Base-by-base conservation (phyloP, 2,329 filamentous ascomycete genomes). In the Cladosporium colombiae region DNA sequence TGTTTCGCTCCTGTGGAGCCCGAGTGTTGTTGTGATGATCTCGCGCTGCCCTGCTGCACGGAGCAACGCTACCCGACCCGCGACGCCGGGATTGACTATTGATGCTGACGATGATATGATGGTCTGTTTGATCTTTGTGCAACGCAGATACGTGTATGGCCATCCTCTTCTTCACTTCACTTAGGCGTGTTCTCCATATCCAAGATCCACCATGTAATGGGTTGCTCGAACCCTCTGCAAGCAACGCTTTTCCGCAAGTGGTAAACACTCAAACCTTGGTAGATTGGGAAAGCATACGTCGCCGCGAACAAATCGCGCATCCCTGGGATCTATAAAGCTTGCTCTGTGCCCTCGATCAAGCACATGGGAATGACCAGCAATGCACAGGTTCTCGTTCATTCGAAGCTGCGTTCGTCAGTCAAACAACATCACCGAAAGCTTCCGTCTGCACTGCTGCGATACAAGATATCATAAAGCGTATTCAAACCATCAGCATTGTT, bases 1-100 rank as follows among this genome's bases (percentile, higher is more conserved):
- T 55, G 52, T 55, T 55, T 55, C 52, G 52, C 52, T 46, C 5
- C n/a, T 31, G 52, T 33, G 52, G 27, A 55, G 52, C 52, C 52
- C 52, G 29, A 55, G 52, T 55, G 44, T 50, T 61, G 58, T 61
- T 61, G 58, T 61, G 46, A 50, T 61, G 58, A 49, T 61, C 58
- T 44, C 44, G 44, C 52, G 52, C 40, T 46, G n/a, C 40, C 52
- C 29, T 49, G 58, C 58, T 61, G 58, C 58, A 61, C 58, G 58
- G 58, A 61, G 58, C 58, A 61, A 61, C 58, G 58, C 40, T 44
- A 23, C 6, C 58, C 58, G 58, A 61, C 37, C 58, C 58, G 58
- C 58, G 27, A 35, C 44, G 58, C 37, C 44, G 44, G 58, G 40
- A 25, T 53, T 52, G 6, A 10, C 8, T 52, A 5, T 13, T 27